A percentile compares a stretch with the other conserved stretches of the same genome.
Evolutionary conservation across 1,284 basidiomycete genomes (phyloP).

Genomic region (Fomitopsis betulina): DNA sequence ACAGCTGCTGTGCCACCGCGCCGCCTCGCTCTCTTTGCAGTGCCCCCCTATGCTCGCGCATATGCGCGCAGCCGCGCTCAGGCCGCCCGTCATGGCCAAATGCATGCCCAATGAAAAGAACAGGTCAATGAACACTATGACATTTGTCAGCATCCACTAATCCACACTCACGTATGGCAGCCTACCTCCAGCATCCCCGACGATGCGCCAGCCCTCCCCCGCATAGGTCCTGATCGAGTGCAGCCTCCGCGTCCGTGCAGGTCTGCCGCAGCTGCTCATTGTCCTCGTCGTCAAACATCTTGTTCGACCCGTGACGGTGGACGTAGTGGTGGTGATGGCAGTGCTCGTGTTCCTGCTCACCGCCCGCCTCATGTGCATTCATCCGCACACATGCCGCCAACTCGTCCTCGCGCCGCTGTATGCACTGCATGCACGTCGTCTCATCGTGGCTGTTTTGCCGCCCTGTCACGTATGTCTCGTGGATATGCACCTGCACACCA

Average conservation of each 20-base stretch:
- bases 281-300: not conserved
- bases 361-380: not conserved
- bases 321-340: not conserved
- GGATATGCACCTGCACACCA: conserved; percentile 11
- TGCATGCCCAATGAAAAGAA: conserved; percentile 72
- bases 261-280: conserved; percentile 2
- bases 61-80: conserved; percentile 53
- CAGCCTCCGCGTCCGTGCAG: not conserved
- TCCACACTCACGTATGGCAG: not conserved
- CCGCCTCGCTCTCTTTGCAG: conserved; percentile 48
- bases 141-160: not conserved
- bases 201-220: conserved; percentile 53
- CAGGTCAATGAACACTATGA: conserved; percentile 65
- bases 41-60: conserved; percentile 55
- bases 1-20: conserved; percentile 48
- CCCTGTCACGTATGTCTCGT: conserved; percentile 34
- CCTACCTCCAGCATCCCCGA: conserved; percentile 73
- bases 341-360: not conserved
- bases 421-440: conserved; percentile 33
- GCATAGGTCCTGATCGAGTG: conserved; percentile 38
- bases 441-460: conserved; percentile 36
- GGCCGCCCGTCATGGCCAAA: conserved; percentile 57
- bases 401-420: conserved; percentile 12
- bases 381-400: conserved; percentile 10
- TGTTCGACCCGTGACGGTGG: not conserved